These are phyloP conservation scores for Middelhovenomyces tepae DNA, from an alignment of 805 yeast genomes.

Conservation along the genomic window DNA sequence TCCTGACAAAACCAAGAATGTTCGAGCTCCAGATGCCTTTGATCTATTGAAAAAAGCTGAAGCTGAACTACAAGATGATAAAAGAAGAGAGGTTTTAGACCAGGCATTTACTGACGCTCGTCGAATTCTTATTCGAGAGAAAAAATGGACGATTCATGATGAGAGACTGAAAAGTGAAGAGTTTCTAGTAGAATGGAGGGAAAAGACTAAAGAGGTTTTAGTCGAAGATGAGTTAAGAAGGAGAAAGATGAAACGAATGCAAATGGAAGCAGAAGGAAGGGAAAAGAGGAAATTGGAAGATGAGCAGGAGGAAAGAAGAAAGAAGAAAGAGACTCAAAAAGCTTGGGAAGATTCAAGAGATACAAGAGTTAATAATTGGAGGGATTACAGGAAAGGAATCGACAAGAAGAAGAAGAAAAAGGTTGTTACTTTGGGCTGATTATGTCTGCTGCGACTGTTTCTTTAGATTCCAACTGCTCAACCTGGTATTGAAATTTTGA, in stretches of 20 bases:
- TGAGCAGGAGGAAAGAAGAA: conserved; percentile 27
- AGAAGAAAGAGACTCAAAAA: conserved; percentile 32
- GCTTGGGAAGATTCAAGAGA: conserved; percentile 59
- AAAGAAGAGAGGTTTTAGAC: conserved; percentile 35
- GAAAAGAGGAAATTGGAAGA: conserved; percentile 29
- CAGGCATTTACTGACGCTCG: conserved; percentile 38
- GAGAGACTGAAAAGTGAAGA: conserved; percentile 28
- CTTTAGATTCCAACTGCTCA: too few relatives aligned
- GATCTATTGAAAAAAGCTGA: conserved; percentile 51
- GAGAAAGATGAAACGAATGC: conserved; percentile 35
- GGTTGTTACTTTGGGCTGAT: conserved; percentile 34
- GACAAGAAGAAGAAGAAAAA: conserved; percentile 41
- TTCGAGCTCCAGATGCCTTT: conserved; percentile 56
- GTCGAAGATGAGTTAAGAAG: conserved; percentile 39
- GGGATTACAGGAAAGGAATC: conserved; percentile 37
- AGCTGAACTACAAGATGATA: conserved; percentile 31
- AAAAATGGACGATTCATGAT: conserved; percentile 32
- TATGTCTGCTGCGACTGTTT: too few relatives aligned
- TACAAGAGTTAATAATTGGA: conserved; percentile 50
- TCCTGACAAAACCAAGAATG: conserved; percentile 54
- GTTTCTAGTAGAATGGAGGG: conserved; percentile 35
- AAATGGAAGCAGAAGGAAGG: conserved; percentile 34
- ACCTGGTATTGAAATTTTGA: too few relatives aligned
- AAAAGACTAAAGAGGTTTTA: conserved; percentile 34
- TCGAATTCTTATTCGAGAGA: conserved; percentile 29